Evolutionary conservation across 768 basidiomycete species (phyloP).

Genomic region (Termitomyces bulborhizus): DNA sequence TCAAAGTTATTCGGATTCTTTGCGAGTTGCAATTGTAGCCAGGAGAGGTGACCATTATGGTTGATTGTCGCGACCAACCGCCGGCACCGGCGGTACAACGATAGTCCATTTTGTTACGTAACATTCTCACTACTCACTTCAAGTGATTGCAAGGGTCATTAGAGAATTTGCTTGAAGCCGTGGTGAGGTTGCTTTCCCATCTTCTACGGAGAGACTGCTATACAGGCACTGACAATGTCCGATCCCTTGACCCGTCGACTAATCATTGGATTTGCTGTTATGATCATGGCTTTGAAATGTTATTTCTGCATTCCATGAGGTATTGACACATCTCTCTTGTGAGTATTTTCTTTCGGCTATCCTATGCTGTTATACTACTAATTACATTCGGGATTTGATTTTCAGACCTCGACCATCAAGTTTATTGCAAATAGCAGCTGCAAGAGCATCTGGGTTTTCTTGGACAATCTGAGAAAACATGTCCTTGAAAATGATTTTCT

Average conservation of each 20-base stretch:
- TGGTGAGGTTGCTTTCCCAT: not conserved
- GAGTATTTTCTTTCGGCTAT: not conserved
- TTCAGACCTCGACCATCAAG: constrained; percentile 8
- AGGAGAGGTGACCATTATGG: no score
- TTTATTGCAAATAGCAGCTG: constrained; percentile 18
- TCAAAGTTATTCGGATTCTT: no score
- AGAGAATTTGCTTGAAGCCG: not conserved
- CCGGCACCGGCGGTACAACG: no score
- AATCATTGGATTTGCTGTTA: no score
- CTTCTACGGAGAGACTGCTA: not conserved
- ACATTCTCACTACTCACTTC: no score
- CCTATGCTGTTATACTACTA: not conserved
- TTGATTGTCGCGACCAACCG: no score
- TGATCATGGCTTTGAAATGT: no score
- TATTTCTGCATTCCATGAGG: no score
- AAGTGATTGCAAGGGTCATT: no score
- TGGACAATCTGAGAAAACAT: constrained; percentile 20
- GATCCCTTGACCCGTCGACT: not conserved
- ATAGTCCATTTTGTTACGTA: no score
- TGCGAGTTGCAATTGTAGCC: no score
- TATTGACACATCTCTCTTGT: not conserved
- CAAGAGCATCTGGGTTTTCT: constrained; percentile 22
- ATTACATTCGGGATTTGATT: constrained; percentile 10
- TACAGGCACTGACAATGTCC: not conserved
- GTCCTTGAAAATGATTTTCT: not conserved